Evolutionary conservation across 140 eudicot species (phyloP), one percentile per base, ranked within the genome.

Genomic region (Anethum foeniculum): DNA sequence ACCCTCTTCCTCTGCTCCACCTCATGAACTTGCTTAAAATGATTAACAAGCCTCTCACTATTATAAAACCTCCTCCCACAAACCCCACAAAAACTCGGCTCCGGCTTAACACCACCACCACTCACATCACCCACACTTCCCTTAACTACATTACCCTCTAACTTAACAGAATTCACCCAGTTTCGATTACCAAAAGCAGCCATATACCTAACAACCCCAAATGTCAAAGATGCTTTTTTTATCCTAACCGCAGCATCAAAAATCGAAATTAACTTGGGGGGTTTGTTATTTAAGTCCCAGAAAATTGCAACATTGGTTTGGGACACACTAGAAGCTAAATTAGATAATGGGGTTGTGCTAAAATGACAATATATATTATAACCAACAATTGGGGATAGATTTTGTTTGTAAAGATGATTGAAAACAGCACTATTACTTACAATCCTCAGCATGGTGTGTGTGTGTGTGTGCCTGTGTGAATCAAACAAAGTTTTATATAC

Each of bases 261-360:
- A 12, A 91, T 92, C 21, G 97, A 85, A 73, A 84, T 80, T 84
- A 89, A 85, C 64, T 83, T 92, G 36, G 97, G 97, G 30, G 95
- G 96, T 76, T 92, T 92, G 87, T 94, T 90, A 64, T 88, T 96
- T 43, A 94, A 81, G 82, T 94, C 97, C 98, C 97, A 94, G 77
- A 94, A 94, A 71, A 94, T 84, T 1, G 90, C 97, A 27, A 92
- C 92, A 62, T 81, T 88, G 62, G 85, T 84, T 75, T 75, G 90
- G 19, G 71, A 38, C 54, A n/a, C 72, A 71, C 68, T 75, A 13
- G 85, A 82, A 77, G 46, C 79, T 5, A 80, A 80, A 83, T 79
- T 52, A 48, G 73, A 77, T 9, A 83, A 71, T 36, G 73, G 81
- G 85, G 75, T 72, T 46, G 80, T 43, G 77, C 78, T 34, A 69